phyloP scores from a whole-genome alignment of 2,329 filamentous ascomycete species.

The Calonectria hongkongensis region DNA sequence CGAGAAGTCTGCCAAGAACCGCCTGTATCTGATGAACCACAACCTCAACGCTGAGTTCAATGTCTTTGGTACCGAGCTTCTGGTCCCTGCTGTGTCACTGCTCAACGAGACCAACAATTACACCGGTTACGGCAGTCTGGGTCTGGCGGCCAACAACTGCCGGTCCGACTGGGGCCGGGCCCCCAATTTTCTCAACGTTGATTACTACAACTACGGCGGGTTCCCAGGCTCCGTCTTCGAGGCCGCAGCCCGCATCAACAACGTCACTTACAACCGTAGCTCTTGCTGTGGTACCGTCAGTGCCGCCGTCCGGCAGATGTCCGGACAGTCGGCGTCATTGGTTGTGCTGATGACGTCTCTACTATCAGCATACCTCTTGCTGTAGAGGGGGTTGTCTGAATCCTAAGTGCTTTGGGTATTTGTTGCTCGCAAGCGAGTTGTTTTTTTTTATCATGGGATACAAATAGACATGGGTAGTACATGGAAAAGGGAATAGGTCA shows the following conservation, averaged over 20 bases:
- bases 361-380: slow-evolving; percentile 47
- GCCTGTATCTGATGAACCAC: slow-evolving; percentile 91
- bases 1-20: slow-evolving; percentile 71
- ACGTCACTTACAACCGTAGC: slow-evolving; percentile 78
- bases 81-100: slow-evolving; percentile 82
- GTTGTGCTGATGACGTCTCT: slow-evolving; percentile 48
- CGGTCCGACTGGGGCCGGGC: slow-evolving; percentile 76
- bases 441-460: slow-evolving; percentile 38
- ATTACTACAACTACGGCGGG: slow-evolving; percentile 86
- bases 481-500: slow-evolving; percentile 25
- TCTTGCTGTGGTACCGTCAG: slow-evolving; percentile 72
- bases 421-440: slow-evolving; percentile 43
- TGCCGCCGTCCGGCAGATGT: slow-evolving; percentile 53
- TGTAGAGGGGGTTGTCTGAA: slow-evolving; percentile 38
- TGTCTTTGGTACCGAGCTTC: slow-evolving; percentile 76
- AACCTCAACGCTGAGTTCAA: slow-evolving; percentile 89
- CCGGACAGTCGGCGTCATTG: slow-evolving; percentile 45
- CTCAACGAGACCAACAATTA: slow-evolving; percentile 84
- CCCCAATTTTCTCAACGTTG: slow-evolving; percentile 87
- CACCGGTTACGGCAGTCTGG: slow-evolving; percentile 79
- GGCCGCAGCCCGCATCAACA: slow-evolving; percentile 81
- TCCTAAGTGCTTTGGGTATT: slow-evolving; percentile 13
- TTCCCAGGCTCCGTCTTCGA: slow-evolving; percentile 84
- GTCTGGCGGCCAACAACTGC: slow-evolving; percentile 78
- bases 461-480: slow-evolving; percentile 39